These are phyloP conservation scores for Silene conica DNA, from an alignment of 148 eudicot species.

Conservation along the genomic window DNA sequence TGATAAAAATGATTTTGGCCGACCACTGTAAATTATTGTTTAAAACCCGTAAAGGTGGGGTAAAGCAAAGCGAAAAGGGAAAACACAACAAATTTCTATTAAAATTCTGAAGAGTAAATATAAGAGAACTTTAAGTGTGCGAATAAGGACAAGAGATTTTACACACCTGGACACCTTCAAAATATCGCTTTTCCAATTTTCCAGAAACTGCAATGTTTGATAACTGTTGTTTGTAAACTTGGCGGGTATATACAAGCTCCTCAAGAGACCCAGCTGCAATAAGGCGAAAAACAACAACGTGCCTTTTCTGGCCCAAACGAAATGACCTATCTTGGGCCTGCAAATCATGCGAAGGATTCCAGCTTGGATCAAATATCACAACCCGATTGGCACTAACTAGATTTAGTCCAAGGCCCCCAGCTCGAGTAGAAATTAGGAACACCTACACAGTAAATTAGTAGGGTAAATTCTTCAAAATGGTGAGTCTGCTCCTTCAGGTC, in stretches of 20 bases:
- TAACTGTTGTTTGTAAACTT: constrained; percentile 93
- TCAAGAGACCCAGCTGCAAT: constrained; percentile 96
- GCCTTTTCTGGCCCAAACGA: constrained; percentile 94
- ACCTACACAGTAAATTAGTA: constrained; percentile 39
- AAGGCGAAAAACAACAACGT: constrained; percentile 87
- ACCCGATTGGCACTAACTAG: constrained; percentile 91
- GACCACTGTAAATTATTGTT: no score
- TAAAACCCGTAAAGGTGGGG: background rate
- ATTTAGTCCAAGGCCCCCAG: constrained; percentile 93
- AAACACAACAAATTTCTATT: background rate
- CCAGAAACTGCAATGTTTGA: constrained; percentile 94
- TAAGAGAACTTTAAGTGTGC: background rate
- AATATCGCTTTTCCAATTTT: constrained; percentile 85
- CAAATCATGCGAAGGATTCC: constrained; percentile 93
- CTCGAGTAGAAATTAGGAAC: constrained; percentile 83
- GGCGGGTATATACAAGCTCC: constrained; percentile 89
- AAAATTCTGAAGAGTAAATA: background rate
- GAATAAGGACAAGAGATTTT: background rate
- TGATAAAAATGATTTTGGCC: no score
- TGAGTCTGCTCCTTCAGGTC: background rate
- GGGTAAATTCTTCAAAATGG: background rate
- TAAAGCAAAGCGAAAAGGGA: background rate
- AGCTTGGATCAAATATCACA: constrained; percentile 88
- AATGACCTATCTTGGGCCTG: constrained; percentile 98
- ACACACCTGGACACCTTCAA: constrained; percentile 94